Base-by-base conservation (phyloP, 257 asterid genomes). In the Handroanthus guayacan region DNA sequence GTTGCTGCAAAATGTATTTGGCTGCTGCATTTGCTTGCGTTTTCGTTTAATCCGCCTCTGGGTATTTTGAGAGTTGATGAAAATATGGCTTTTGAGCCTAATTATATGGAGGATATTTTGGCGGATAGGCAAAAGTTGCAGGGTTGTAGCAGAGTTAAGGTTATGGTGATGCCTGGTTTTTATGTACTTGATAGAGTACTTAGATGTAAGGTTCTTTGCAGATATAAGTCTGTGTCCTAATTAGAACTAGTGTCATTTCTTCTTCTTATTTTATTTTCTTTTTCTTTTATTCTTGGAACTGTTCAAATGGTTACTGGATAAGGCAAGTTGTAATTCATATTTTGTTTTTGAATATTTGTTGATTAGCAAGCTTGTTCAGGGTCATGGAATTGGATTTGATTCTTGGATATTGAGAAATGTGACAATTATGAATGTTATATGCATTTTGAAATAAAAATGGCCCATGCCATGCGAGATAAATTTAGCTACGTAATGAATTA, bases 81-180 rank as follows among this genome's bases (percentile, higher is more conserved):
- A 73, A 85, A 91, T 34, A 68, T 74, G 66, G 68, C 69, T 41
- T 92, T 91, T 25, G 97, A 95, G 38, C 38, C 81, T 1, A 84
- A 82, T 51, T 95, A 85, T 75, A 91, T 92, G 98, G 99, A 95
- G 82, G 98, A 95, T 74, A 37, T 91, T 3, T 86, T 86, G 9
- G 80, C 70, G 9, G 97, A 90, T 55, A 84, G 81, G 82, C 91
- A 88, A 61, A 87, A 82, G 74, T 62, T 83, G 18, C 88, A 89
- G 64, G 89, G 92, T 48, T 37, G 82, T 8, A 79, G 92, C 78
- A 70, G 80, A 80, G 96, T 92, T 16, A 89, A 92, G 90, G 78
- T 91, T 9, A 89, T 92, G 99, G 98, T 92, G 16, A 85, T 86
- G 94, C 98, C 97, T 48, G 98, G 98, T 0, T 94, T 94, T 82